These are phyloP conservation scores for Lepidium campestre DNA, from an alignment of 441 rosid genomes.

Conservation along the genomic window DNA sequence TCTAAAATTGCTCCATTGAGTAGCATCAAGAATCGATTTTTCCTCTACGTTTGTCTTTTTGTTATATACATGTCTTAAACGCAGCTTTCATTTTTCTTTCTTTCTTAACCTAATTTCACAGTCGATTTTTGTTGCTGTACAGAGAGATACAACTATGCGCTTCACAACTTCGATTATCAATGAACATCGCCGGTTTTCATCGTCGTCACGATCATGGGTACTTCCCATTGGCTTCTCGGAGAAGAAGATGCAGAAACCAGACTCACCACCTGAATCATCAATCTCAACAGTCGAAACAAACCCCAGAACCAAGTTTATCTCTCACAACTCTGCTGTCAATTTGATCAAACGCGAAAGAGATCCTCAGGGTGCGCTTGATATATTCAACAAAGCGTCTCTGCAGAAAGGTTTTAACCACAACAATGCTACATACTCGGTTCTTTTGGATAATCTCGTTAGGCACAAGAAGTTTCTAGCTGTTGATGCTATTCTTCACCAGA, in stretches of 20 bases:
- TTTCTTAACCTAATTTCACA: neutral
- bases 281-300: constrained; percentile 4
- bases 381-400: constrained; percentile 58
- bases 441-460: constrained; percentile 60
- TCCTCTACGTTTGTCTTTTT: neutral
- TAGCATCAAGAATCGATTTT: neutral
- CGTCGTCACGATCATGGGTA: constrained; percentile 56
- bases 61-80: neutral
- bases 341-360: constrained; percentile 68
- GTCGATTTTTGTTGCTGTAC: neutral
- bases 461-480: constrained; percentile 73
- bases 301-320: constrained; percentile 46
- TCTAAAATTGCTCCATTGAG: neutral
- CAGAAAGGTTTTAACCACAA: constrained; percentile 81
- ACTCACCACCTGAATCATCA: constrained; percentile 34
- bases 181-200: constrained; percentile 27
- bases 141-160: constrained; percentile 19
- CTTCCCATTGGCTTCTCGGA: constrained; percentile 42
- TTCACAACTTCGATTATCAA: constrained; percentile 9
- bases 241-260: constrained; percentile 17
- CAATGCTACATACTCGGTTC: constrained; percentile 65
- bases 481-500: constrained; percentile 64
- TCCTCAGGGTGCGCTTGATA: constrained; percentile 56
- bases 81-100: neutral
- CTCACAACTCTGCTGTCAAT: constrained; percentile 53